Percentiles rank a stretch among this genome's conserved stretches.
Conservation (phyloP, 2,329 filamentous ascomycete genomes). For the Lasiodiplodia citricola region DNA sequence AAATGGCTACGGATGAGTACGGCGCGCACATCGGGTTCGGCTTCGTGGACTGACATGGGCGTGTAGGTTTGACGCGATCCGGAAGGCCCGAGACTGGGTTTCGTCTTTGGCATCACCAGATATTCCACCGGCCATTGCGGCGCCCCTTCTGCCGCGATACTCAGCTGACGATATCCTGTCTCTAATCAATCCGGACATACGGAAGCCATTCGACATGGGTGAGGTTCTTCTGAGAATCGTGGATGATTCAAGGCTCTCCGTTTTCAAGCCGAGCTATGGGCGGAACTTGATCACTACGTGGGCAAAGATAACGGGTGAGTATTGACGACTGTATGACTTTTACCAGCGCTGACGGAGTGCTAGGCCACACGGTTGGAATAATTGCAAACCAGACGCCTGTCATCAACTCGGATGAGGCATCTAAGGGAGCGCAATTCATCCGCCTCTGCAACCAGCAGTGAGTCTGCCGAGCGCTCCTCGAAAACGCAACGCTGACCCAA, state of each 20-base stretch:
- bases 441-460: slow-evolving; percentile 52
- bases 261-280: slow-evolving; percentile 51
- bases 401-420: slow-evolving; percentile 44
- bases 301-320: slow-evolving; percentile 46
- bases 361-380: slow-evolving; percentile 46
- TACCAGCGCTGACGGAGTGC: not conserved
- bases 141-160: slow-evolving; percentile 38
- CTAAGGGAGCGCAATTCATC: slow-evolving; percentile 51
- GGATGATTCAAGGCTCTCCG: slow-evolving; percentile 46
- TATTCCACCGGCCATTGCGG: not conserved
- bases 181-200: slow-evolving; percentile 48
- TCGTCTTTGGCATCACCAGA: not conserved
- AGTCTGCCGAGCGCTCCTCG: slow-evolving; percentile 5
- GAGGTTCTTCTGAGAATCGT: slow-evolving; percentile 51
- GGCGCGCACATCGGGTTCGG: not conserved
- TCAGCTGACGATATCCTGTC: slow-evolving; percentile 45
- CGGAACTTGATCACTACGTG: slow-evolving; percentile 31
- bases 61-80: not conserved
- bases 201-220: slow-evolving; percentile 45
- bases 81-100: not conserved
- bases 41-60: not conserved
- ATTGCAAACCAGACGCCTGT: slow-evolving; percentile 50
- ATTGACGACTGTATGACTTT: no score
- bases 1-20: slow-evolving; percentile 51
- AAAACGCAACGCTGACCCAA: not conserved